Base-by-base conservation (phyloP, 2,329 filamentous ascomycete species). In the Ophiostoma tasmaniense region DNA sequence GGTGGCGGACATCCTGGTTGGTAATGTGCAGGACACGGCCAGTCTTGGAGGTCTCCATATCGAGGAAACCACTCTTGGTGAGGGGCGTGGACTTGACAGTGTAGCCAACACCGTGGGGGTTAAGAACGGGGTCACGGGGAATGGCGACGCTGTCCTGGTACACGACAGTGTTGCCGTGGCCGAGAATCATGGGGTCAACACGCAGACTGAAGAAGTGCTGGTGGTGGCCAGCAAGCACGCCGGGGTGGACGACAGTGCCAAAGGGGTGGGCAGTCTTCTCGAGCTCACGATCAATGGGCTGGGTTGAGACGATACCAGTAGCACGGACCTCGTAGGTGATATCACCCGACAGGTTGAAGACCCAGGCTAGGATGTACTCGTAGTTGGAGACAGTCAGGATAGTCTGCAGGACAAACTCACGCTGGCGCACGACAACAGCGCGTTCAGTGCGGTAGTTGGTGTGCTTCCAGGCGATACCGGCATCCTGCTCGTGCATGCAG, bases 401-500 rank as follows among this genome's bases (percentile, higher is more conserved):
- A 74, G 85, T 89, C 74, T 91, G 89, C 2, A 91, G 77, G 0
- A 91, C 86, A 1, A 91, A 79, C 73, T 89, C 84, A 2, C 89
- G 81, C 69, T 82, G 80, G 5, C 89, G 81, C 0, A 84, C 84
- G 0, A 90, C 85, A 0, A 86, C 84, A 0, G 87, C 86, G 11
- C 85, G 81, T 11, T 81, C 81, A 0, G 87, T 90, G n/a, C 88
- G 82, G 77, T 82, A 88, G 77, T 91, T 89, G 28, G 87, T 84
- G 78, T 91, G 89, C 75, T 91, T 91, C 87, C 88, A 90, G 28
- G 84, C 81, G 65, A 91, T 88, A 1, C 89, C 89, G 71, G 86
- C 85, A 74, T 91, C 89, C 74, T 90, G 84, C 76, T 91, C 89
- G 74, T 91, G 89, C 1, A 90, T 79, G 71, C 89, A 91, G 52